Conservation (phyloP, 2,329 filamentous ascomycete genomes). For the Bipolaris zeicola region DNA sequence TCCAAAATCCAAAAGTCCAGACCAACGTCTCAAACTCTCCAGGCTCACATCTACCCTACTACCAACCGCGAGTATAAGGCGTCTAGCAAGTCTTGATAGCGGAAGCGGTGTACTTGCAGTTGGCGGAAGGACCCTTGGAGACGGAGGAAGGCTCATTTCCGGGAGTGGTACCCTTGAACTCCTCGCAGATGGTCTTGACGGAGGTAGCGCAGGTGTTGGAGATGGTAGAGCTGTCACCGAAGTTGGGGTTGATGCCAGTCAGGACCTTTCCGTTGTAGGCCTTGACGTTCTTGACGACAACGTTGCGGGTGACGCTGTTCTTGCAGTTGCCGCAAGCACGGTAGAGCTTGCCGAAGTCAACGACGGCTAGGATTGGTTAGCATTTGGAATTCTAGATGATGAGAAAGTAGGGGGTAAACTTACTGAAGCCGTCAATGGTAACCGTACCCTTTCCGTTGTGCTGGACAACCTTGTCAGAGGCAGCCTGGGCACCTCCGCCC, state of each 20-base stretch:
- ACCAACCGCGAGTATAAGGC: background rate
- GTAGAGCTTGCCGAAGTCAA: slow-evolving; percentile 53
- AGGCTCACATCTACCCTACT: no score
- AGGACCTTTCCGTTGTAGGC: slow-evolving; percentile 52
- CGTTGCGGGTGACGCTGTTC: slow-evolving; percentile 53
- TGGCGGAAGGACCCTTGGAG: slow-evolving; percentile 35
- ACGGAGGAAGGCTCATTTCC: slow-evolving; percentile 38
- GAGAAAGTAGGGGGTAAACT: slow-evolving; percentile 25
- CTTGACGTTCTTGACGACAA: slow-evolving; percentile 54
- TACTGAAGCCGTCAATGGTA: slow-evolving; percentile 45
- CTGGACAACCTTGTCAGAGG: slow-evolving; percentile 52
- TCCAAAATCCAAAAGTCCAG: slow-evolving; percentile 17
- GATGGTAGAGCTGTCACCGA: slow-evolving; percentile 56
- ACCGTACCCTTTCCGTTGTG: slow-evolving; percentile 51
- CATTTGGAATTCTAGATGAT: slow-evolving; percentile 47
- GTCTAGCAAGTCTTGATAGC: slow-evolving; percentile 41
- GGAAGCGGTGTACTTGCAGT: slow-evolving; percentile 42
- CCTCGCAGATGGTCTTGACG: slow-evolving; percentile 44
- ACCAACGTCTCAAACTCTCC: no score
- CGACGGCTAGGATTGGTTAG: slow-evolving; percentile 25
- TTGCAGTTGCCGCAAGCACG: slow-evolving; percentile 57
- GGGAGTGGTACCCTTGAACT: slow-evolving; percentile 41
- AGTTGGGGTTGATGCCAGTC: slow-evolving; percentile 60
- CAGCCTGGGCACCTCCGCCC: slow-evolving; percentile 50
- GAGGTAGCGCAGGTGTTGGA: slow-evolving; percentile 37